Evolutionary conservation across 139 green algal species (phyloP).

Genomic region (Tetraselmis striata): DNA sequence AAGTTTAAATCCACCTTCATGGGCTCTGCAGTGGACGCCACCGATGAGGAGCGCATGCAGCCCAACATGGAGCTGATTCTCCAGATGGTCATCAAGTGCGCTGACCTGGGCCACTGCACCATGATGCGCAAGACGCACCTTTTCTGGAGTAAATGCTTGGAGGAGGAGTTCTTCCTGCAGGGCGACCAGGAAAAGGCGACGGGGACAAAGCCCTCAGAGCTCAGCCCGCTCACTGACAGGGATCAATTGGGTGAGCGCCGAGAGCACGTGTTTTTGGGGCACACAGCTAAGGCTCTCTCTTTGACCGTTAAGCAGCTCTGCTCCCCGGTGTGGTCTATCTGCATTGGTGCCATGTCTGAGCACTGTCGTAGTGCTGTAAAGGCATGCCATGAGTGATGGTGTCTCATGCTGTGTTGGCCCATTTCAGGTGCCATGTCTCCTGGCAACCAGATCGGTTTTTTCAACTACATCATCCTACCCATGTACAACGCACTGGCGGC

Average conservation of each 20-base stretch:
- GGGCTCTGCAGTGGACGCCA: neutral
- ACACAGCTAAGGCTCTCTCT: no score
- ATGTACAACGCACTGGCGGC: neutral
- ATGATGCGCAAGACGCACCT: conserved; percentile 21
- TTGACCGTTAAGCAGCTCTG: neutral
- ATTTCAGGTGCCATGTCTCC: neutral
- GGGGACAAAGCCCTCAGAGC: no score
- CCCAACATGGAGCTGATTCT: conserved; percentile 23
- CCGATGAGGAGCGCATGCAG: no score
- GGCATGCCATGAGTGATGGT: neutral
- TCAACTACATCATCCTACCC: neutral
- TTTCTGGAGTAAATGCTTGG: conserved; percentile 39
- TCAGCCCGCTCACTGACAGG: no score
- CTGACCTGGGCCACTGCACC: conserved; percentile 43
- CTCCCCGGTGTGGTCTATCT: neutral
- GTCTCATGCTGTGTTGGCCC: neutral
- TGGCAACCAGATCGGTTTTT: neutral
- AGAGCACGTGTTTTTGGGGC: no score
- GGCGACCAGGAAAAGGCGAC: conserved; percentile 51
- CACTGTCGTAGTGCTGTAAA: no score
- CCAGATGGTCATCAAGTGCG: conserved; percentile 50
- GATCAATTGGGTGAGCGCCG: no score
- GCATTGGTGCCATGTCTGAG: neutral
- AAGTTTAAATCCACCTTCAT: conserved; percentile 36
- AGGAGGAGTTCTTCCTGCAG: conserved; percentile 57